Evolutionary conservation across 148 eudicot species (phyloP).

Genomic region (Spergularia bocconei): DNA sequence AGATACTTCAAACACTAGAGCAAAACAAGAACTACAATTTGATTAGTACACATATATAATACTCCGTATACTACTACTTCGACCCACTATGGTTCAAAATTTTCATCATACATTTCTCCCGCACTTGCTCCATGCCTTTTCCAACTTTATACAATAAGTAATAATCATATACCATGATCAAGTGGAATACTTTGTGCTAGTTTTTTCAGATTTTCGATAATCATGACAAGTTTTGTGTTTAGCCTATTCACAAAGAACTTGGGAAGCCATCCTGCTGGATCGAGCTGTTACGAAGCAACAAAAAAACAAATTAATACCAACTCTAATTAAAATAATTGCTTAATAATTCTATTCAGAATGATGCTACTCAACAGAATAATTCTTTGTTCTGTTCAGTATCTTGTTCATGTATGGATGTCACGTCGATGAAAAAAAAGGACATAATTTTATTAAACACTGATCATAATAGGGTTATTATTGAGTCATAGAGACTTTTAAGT

Average conservation of each 20-base stretch:
- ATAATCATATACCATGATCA: slow-evolving; percentile 18
- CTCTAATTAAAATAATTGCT: neutral
- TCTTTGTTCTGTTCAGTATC: too few relatives aligned
- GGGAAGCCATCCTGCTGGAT: slow-evolving; percentile 96
- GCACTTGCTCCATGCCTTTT: neutral
- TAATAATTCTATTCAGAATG: too few relatives aligned
- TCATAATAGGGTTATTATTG: too few relatives aligned
- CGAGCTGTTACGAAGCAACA: slow-evolving; percentile 48
- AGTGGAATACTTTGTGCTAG: slow-evolving; percentile 46
- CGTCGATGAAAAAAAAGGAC: too few relatives aligned
- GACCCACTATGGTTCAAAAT: slow-evolving; percentile 1
- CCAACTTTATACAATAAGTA: slow-evolving; percentile 9
- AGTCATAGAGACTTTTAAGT: too few relatives aligned
- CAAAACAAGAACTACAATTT: too few relatives aligned
- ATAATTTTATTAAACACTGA: too few relatives aligned
- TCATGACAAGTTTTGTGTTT: slow-evolving; percentile 85
- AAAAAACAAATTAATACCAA: neutral
- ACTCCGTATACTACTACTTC: too few relatives aligned
- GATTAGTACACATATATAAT: too few relatives aligned
- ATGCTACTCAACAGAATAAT: neutral
- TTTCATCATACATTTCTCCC: slow-evolving; percentile 17
- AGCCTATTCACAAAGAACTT: slow-evolving; percentile 91
- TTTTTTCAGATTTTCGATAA: slow-evolving; percentile 77
- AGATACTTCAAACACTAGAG: too few relatives aligned
- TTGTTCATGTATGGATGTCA: too few relatives aligned